Base-by-base conservation (phyloP, 306 rosid genomes). In the Ochetophila trinervis region DNA sequence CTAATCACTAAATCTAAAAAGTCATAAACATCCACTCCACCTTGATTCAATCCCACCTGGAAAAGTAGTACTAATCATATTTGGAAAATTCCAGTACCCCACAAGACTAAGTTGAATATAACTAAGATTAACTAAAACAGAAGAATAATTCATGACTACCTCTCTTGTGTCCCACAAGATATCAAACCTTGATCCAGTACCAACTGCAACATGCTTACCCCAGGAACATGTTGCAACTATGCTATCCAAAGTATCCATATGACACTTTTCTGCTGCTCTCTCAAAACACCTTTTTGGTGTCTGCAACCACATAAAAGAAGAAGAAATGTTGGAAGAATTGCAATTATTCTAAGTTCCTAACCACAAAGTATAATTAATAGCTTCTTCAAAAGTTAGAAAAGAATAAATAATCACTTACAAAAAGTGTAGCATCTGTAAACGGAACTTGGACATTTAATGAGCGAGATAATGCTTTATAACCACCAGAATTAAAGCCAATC, bases 181-280 rank as follows among this genome's bases (percentile, higher is more conserved):
- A 36, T 93, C 99, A 77, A 93, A 93, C 45, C 77, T 84, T 52
- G 99, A 84, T 51, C 99, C 99, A 17, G 99, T 93, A 49, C 99
- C 99, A 67, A 89, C 96, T 6, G 94, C 94, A 44, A 93, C 96
- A 50, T 72, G 88, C 67, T 84, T 93, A 45, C 97, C 99, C 99
- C 99, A 93, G 2, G 99, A 87, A 81, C 99, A 93, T 40, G 99
- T 87, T 13, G 89, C 97, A 71, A 93, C 97, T 15, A 93, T 73
- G 76, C 99, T 93, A 20, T 89, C 79, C 57, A 93, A 70, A 23
- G 96, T 70, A 68, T 93, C 99, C 53, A 71, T 60, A 59, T 93
- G 96, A 52, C 95, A 72, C 74, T 93, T 93, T 74, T 87, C 96
- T 35, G 99, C 94, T 62, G 99, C 97, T 70, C 81, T 80, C 70